Base-by-base conservation (phyloP, 2,329 filamentous ascomycete species). In the Colletotrichum sp. region DNA sequence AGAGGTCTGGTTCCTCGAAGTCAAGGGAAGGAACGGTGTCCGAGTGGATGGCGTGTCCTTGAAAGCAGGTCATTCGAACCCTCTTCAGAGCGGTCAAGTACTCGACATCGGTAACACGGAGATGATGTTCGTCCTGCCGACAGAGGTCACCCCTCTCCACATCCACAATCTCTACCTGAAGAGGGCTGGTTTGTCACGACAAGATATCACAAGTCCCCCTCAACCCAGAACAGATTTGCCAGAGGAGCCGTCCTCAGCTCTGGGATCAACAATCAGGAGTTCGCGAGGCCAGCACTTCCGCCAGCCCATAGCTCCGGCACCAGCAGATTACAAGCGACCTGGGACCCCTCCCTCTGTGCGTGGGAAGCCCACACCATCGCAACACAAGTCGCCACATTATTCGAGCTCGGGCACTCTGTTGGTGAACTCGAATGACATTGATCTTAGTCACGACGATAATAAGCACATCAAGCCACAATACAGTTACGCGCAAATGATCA, bases 51-150 rank as follows among this genome's bases (percentile, higher is more conserved):
- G 95, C 76, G 86, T 87, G 67, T 88, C 91, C 24, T 86, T 98
- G 72, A 94, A 94, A 81, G 90, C 93, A 68, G 93, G 94, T 15
- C 87, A 90, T 52, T 89, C 92, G 44, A 90, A 92, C 39, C 87
- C 91, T 34, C 89, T 99, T 30, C 92, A 92, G 57, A 98, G 96
- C 80, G 97, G 97, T 74, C 93, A 96, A 83, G 95, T 99, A 59
- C 93, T 99, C 74, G 96, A 98, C 82, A 95, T 99, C 81, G 94
- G 94, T 80, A 95, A 95, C 69, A 95, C 97, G 1, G 96, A 99
- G 87, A 99, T 99, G 97, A 96, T 99, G 89, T 99, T 99, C 85
- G 95, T 98, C 64, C 91, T 98, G n/a, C 96, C 97, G 1, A 92
- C 92, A 28, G 93, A 95, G 79, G 89, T 92, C 62, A 88, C 88